Base-by-base conservation (phyloP, 352 stramenopile species). In the Phytopythium kandeliae region DNA sequence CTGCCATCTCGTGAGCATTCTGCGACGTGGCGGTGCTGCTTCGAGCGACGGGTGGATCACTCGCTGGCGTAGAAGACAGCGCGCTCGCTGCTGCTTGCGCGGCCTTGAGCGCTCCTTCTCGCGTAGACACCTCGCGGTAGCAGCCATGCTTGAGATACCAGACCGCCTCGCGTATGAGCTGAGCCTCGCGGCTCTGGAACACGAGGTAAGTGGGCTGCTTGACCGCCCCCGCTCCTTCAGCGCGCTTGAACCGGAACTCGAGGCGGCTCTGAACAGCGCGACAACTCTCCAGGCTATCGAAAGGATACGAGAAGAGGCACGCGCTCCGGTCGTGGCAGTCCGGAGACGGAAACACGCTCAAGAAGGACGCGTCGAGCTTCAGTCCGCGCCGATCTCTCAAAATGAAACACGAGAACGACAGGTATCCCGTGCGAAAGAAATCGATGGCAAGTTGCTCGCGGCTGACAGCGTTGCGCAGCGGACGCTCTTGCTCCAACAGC, bases 261-360 rank as follows among this genome's bases (percentile, higher is more conserved):
- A 90, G 51, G 0, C 74, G 65, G 5, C 63, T 69, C 8, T 60
- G 60, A 6, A 50, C 38, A 1, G 72, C 65, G 36, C 85, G 65
- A 35, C 77, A 91, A 1, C 57, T 60, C 17, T 84, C 74, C 4
- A 89, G 53, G 42, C 72, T 60, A 12, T 81, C 71, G 49, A 86
- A 88, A 12, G 44, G 45, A 37, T 89, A 89, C 31, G 66, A 82
- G 55, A 89, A 86, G 44, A 88, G 60, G 43, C 69, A 89, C 12
- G 80, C 80, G 19, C 65, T 85, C n/a, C 71, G 69, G 25, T 86
- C 75, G 36, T 69, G 60, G 30, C 63, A 79, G 31, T 89, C 71
- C 0, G 73, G 64, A 0, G 74, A 77, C 4, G 76, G 76, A 28
- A 80, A 86, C 19, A 86, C 67, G 4, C 58, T 74, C n/a, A 88